Evolutionary conservation across 73 alveolate genomes (phyloP), one percentile per base, ranked within the genome.

Genomic region (Paramecium biaurelia): DNA sequence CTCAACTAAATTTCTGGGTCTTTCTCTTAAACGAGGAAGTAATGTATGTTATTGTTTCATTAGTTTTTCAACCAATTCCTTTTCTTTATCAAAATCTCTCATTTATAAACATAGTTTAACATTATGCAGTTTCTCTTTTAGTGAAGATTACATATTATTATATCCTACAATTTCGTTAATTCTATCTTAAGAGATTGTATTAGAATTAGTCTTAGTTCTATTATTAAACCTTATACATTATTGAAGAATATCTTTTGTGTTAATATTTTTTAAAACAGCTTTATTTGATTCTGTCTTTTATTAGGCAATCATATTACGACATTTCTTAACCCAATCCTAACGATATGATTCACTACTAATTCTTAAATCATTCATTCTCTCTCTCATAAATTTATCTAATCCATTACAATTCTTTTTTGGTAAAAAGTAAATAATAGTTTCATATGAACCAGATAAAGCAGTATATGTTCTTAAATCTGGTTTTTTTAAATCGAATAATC

Each of bases 31-130:
- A 10, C 87, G 37, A n/a, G 87, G 87, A 28, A 74, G 67, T 15
- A 23, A 12, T 14, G 87, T 11, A 74, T 41, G 28, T 37, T 41
- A 23, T 34, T 74, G n/a, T 37, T 15, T 41, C 59, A 37, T 74
- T 34, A 74, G 15, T 37, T 74, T 74, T 74, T 28, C 56, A 21
- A 43, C 49, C 18, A 79, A 42, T 42, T 79, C 90, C 30, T 42
- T 79, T n/a, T 79, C 90, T 26, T 79, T 79, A 26, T 79, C 90
- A 24, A 79, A 79, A 79, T 79, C 90, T 79, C 90, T 79, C 90
- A 79, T 79, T 21, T 79, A 24, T 20, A 79, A 79, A 42, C 90
- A 79, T 12, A 79, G 24, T 47, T 43, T 32, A 30, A 79, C 74
- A 45, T 79, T 42, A n/a, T 79, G 47, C 76, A 79, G 28, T 24